These are phyloP conservation scores for Penicillium daleae DNA, from an alignment of 495 filamentous ascomycete genomes.

Conservation along the genomic window DNA sequence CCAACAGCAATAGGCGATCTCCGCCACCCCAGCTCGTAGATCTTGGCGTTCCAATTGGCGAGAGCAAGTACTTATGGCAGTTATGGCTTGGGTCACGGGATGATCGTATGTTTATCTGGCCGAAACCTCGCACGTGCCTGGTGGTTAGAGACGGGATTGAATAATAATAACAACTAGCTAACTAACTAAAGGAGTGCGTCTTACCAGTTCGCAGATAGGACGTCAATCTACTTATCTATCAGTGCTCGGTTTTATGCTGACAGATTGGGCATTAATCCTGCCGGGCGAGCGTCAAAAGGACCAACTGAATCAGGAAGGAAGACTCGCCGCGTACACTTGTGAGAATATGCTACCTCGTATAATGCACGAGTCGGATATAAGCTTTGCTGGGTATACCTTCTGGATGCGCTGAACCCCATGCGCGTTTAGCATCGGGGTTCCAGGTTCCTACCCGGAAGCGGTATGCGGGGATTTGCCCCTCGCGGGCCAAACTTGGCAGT, in stretches of 20 bases:
- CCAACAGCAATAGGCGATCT: conserved; percentile 7
- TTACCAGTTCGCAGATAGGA: neutral
- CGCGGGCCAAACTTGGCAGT: neutral
- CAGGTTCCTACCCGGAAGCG: conserved; percentile 10
- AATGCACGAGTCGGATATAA: neutral
- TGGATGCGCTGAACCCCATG: neutral
- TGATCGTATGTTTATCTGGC: neutral
- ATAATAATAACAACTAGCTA: neutral
- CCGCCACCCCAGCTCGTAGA: conserved; percentile 6
- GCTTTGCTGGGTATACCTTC: neutral
- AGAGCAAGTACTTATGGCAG: neutral
- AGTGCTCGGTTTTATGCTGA: neutral
- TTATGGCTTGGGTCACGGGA: neutral
- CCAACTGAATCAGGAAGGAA: neutral
- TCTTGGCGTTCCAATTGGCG: conserved; percentile 4
- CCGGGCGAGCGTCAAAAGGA: too few relatives aligned
- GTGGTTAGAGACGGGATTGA: conserved; percentile 7
- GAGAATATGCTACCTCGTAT: too few relatives aligned
- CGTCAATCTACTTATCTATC: neutral
- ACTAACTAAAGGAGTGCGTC: neutral
- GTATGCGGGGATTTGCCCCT: conserved; percentile 13
- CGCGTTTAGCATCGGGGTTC: neutral
- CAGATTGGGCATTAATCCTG: neutral
- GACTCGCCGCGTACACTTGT: too few relatives aligned
- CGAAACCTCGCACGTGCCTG: neutral